Evolutionary conservation across 2,329 filamentous ascomycete genomes (phyloP).

Genomic region (Acephala macrosclerotiorum): DNA sequence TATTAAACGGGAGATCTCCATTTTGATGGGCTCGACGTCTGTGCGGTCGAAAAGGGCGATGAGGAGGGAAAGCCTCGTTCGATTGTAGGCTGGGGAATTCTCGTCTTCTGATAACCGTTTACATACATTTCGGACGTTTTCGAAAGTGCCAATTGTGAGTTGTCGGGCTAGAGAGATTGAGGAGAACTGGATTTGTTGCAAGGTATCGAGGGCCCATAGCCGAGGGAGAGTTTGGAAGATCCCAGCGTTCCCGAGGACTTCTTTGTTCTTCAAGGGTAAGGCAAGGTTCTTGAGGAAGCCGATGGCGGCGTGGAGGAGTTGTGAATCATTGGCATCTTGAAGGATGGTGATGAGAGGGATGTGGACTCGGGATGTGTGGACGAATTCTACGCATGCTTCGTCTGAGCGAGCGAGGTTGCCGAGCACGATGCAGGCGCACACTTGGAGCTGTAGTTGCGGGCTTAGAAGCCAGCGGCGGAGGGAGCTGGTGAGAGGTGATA

Average conservation of each 20-base stretch:
- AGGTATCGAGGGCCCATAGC: slow-evolving; percentile 60
- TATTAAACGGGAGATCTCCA: slow-evolving; percentile 64
- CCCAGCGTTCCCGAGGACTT: slow-evolving; percentile 52
- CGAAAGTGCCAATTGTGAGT: slow-evolving; percentile 59
- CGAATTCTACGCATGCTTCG: slow-evolving; percentile 57
- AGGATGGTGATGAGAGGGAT: slow-evolving; percentile 55
- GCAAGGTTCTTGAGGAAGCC: slow-evolving; percentile 72
- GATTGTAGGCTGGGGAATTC: slow-evolving; percentile 44
- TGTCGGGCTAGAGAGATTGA: slow-evolving; percentile 65
- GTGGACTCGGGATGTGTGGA: slow-evolving; percentile 53
- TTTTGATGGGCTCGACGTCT: slow-evolving; percentile 62
- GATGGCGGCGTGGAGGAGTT: slow-evolving; percentile 63
- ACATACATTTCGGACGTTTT: slow-evolving; percentile 61
- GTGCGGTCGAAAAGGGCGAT: slow-evolving; percentile 51
- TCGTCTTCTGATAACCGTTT: slow-evolving; percentile 48
- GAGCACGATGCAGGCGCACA: slow-evolving; percentile 65
- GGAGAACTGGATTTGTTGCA: slow-evolving; percentile 66
- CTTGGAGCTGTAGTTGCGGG: slow-evolving; percentile 54
- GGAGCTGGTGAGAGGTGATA: slow-evolving; percentile 50
- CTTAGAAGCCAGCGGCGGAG: slow-evolving; percentile 57
- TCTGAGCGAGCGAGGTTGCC: slow-evolving; percentile 70
- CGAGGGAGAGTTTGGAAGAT: slow-evolving; percentile 61
- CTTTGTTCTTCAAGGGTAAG: slow-evolving; percentile 63
- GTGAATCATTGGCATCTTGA: slow-evolving; percentile 51
- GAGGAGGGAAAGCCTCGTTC: slow-evolving; percentile 49